A percentile compares a stretch with the other conserved stretches of the same genome.
phyloP scores from a whole-genome alignment of 495 filamentous ascomycete genomes.

The Aspergillus coremiiformis region DNA sequence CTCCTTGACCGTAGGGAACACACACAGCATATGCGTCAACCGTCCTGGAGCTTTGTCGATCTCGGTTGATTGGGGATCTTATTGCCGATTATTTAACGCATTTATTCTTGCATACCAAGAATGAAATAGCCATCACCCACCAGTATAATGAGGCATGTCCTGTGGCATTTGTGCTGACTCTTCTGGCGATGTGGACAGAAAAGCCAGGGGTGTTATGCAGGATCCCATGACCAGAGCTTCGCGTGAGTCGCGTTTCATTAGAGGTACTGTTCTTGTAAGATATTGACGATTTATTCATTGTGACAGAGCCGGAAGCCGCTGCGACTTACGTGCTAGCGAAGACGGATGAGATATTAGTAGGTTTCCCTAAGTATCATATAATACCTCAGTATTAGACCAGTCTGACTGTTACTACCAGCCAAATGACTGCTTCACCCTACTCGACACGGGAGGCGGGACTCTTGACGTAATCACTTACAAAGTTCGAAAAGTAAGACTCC shows the following conservation, averaged over 20 bases:
- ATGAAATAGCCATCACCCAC: not conserved
- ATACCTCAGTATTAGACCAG: not conserved
- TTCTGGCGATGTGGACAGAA: not conserved
- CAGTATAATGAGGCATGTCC: not conserved
- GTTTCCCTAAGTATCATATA: not conserved
- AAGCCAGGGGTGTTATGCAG: not conserved
- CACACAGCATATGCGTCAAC: not conserved
- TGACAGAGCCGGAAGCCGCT: conserved; percentile 1
- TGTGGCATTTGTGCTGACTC: not conserved
- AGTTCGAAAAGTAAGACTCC: not conserved
- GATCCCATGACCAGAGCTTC: not conserved
- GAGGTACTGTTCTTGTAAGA: not conserved
- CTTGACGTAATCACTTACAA: conserved; percentile 4
- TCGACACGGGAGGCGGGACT: conserved; percentile 3
- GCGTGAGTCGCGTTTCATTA: not conserved
- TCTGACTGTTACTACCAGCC: not conserved
- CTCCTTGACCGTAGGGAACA: not conserved
- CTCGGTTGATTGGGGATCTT: not conserved
- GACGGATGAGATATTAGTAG: not conserved
- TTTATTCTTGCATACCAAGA: not conserved
- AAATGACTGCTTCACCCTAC: conserved; percentile 1
- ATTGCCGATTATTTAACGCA: not conserved
- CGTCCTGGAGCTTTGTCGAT: not conserved
- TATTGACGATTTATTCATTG: not conserved
- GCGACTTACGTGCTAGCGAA: not conserved